Base-by-base conservation (phyloP, 306 rosid species). In the Cercis canadensis region DNA sequence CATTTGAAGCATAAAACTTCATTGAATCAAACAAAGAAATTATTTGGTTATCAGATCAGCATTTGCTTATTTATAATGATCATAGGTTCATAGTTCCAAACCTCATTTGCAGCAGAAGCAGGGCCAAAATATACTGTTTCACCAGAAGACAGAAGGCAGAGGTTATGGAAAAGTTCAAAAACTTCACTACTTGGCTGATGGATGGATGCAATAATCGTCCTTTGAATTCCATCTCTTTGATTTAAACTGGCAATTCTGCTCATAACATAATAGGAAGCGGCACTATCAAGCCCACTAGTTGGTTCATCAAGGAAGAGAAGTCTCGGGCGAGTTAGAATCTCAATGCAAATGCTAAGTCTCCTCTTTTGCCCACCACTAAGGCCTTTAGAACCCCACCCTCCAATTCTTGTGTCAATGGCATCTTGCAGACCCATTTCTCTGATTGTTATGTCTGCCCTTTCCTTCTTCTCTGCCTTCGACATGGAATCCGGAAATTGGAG, bases 261-360 rank as follows among this genome's bases (percentile, higher is more conserved):
- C 84, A 83, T 80, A 8, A 83, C 87, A 36, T 76, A 76, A 40
- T 57, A 80, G 12, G 85, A 83, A 0, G 87, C 85, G 1, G 87
- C 87, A 11, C 85, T 80, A 29, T 83, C 87, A 15, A 83, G 78
- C n/a, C 87, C 85, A 15, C 87, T 80, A 0, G 85, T 84, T 15
- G 92, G 92, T 70, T 87, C 92, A 52, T 87, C 92, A 32, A 87
- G 83, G 49, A 84, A 83, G 6, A 83, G 83, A 58, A 87, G 88
- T 21, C 75, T 78, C 0, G 88, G 88, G 19, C 78, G 51, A 13
- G 88, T 81, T 0, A 87, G 82, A 31, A 84, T 73, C 82, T 87
- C 85, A 7, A 87, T 79, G 61, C 88, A 87, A 69, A 87, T 84
- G 55, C 85, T 72, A 7, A 87, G 80, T 60, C 88, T 78, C 57